Percentiles rank a stretch among this genome's conserved stretches.
Evolutionary conservation across 108 stramenopile genomes (phyloP).

Genomic region (Nitzschia sp.): DNA sequence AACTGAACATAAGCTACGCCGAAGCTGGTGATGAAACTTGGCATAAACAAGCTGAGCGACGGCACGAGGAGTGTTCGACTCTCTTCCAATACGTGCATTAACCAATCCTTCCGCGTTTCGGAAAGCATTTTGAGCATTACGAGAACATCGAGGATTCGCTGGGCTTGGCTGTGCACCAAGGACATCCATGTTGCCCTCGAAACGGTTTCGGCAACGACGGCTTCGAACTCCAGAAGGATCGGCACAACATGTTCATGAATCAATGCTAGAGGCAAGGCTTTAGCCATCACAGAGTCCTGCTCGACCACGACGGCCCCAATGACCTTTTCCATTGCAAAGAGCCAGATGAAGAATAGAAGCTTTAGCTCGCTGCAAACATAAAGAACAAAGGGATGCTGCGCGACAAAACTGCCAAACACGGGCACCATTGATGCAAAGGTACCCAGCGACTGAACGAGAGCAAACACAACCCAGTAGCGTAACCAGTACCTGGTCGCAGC

Average conservation of each 20-base stretch:
- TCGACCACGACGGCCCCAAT: slow-evolving; percentile 24
- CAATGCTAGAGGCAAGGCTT: slow-evolving; percentile 32
- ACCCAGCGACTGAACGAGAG: slow-evolving; percentile 46
- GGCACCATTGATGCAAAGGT: slow-evolving; percentile 50
- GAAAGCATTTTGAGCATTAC: slow-evolving; percentile 59
- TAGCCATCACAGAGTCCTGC: slow-evolving; percentile 17
- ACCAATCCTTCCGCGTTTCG: slow-evolving; percentile 49
- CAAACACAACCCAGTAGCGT: slow-evolving; percentile 77
- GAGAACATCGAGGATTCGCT: slow-evolving; percentile 39
- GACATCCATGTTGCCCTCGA: slow-evolving; percentile 30
- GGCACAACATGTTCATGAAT: slow-evolving; percentile 6
- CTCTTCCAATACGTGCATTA: slow-evolving; percentile 58
- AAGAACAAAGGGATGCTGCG: slow-evolving; percentile 20
- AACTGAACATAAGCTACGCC: slow-evolving; percentile 79
- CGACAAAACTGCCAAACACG: slow-evolving; percentile 44
- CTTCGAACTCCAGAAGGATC: slow-evolving; percentile 12
- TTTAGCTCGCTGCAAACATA: slow-evolving; percentile 42
- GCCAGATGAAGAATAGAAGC: slow-evolving; percentile 77
- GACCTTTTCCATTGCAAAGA: slow-evolving; percentile 62
- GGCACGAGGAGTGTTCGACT: slow-evolving; percentile 62
- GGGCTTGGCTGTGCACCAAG: slow-evolving; percentile 25
- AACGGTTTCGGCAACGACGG: slow-evolving; percentile 27
- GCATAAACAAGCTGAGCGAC: slow-evolving; percentile 77
- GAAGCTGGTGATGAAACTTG: slow-evolving; percentile 71
- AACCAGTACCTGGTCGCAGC: slow-evolving; percentile 52